These are phyloP conservation scores for Penicillium crustosum DNA, from an alignment of 2,329 filamentous ascomycete genomes.

Conservation along the genomic window DNA sequence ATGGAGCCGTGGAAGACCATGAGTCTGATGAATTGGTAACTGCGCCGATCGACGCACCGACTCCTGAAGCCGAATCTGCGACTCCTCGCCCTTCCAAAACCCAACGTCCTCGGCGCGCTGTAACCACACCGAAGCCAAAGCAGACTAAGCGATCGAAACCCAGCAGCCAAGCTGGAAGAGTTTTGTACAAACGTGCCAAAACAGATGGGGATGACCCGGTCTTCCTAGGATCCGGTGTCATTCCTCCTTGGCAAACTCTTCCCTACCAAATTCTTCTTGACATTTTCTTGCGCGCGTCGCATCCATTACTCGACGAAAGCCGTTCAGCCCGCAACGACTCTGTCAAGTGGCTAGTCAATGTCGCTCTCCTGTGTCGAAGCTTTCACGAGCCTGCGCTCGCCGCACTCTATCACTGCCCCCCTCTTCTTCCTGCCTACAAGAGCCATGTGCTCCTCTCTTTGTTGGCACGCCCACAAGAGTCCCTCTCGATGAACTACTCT, in stretches of 20 bases:
- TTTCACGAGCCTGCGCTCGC: conserved; percentile 73
- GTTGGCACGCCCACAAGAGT: conserved; percentile 55
- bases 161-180: conserved; percentile 11
- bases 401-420: conserved; percentile 69
- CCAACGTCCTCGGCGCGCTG: conserved; percentile 14
- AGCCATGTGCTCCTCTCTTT: conserved; percentile 52
- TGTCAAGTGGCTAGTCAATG: conserved; percentile 61
- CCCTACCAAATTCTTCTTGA: conserved; percentile 68
- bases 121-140: conserved; percentile 3
- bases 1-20: conserved; percentile 11
- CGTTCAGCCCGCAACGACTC: conserved; percentile 26
- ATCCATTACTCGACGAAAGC: conserved; percentile 52
- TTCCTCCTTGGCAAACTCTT: conserved; percentile 60
- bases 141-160: conserved; percentile 17
- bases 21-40: conserved; percentile 13
- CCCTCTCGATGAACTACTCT: conserved; percentile 62
- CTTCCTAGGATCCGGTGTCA: conserved; percentile 34
- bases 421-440: conserved; percentile 56
- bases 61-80: background rate
- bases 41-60: conserved; percentile 13
- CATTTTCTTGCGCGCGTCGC: conserved; percentile 68
- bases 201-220: conserved; percentile 17
- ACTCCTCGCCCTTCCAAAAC: conserved; percentile 6
- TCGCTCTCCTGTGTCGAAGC: conserved; percentile 61
- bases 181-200: conserved; percentile 30